Conservation (phyloP, 805 yeast genomes). For the Helenozyma baotianmanensis region DNA sequence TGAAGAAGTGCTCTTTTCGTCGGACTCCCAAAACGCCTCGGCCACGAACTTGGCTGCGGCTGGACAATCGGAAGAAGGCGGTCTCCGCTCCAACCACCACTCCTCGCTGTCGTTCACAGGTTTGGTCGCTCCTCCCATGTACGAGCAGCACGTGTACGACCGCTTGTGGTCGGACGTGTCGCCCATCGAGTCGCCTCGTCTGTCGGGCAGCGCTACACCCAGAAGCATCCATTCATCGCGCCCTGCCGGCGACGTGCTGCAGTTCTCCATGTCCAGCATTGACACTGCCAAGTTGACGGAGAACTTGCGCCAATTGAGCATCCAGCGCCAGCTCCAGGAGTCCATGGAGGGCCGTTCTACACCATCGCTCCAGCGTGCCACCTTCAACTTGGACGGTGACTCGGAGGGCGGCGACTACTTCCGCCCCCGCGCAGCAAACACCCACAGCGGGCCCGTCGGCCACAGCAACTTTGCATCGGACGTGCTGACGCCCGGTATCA, state of each 20-base stretch:
- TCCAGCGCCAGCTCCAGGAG: constrained; percentile 44
- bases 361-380: constrained; percentile 24
- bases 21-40: constrained; percentile 13
- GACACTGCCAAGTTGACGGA: constrained; percentile 44
- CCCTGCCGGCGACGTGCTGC: constrained; percentile 14
- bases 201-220: constrained; percentile 40
- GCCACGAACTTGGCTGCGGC: constrained; percentile 7
- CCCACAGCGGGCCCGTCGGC: too few species aligned
- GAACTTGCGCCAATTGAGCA: constrained; percentile 47
- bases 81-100: constrained; percentile 21
- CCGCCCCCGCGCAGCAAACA: background rate
- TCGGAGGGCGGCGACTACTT: constrained; percentile 31
- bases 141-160: constrained; percentile 78
- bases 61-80: constrained; percentile 5
- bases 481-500: constrained; percentile 20
- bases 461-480: background rate
- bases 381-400: constrained; percentile 33
- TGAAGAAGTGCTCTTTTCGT: constrained; percentile 29
- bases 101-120: constrained; percentile 34
- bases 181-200: constrained; percentile 43
- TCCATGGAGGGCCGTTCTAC: constrained; percentile 11
- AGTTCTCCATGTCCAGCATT: constrained; percentile 33
- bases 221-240: constrained; percentile 15
- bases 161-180: constrained; percentile 66
- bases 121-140: constrained; percentile 78